phyloP scores from a whole-genome alignment of 257 asterid species.

The Ajuga chamaepitys region DNA sequence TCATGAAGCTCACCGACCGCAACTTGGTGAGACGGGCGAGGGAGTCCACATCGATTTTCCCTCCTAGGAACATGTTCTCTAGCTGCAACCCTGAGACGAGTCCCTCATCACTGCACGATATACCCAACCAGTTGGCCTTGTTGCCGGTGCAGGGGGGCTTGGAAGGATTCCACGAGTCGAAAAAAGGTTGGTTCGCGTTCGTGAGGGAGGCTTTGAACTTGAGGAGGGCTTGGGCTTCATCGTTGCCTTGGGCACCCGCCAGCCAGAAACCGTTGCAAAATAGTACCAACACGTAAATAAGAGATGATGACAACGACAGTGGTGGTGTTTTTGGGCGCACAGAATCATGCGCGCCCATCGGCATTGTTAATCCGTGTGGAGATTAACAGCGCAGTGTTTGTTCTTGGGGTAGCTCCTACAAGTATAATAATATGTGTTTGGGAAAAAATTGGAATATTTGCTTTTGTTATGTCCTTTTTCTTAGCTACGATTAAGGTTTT shows the following conservation, averaged over 20 bases:
- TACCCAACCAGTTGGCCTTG: conserved; percentile 47
- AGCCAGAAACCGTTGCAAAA: neutral
- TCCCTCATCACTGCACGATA: conserved; percentile 45
- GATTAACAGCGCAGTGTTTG: neutral
- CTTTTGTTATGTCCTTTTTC: neutral
- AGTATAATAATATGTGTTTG: too few species aligned
- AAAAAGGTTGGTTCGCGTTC: conserved; percentile 26
- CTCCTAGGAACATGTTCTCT: conserved; percentile 52
- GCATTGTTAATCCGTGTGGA: conserved; percentile 23
- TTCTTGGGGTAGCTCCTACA: neutral
- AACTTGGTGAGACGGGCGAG: conserved; percentile 39
- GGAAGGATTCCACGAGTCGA: conserved; percentile 39
- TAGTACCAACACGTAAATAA: conserved; percentile 17
- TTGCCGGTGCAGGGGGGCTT: conserved; percentile 46
- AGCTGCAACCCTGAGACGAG: conserved; percentile 57
- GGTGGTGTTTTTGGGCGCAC: conserved; percentile 29
- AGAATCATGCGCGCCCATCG: conserved; percentile 56
- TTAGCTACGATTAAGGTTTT: neutral
- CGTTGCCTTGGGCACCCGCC: conserved; percentile 8
- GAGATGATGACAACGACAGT: neutral
- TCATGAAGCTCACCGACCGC: conserved; percentile 62
- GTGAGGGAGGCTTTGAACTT: conserved; percentile 44
- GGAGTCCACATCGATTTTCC: conserved; percentile 50
- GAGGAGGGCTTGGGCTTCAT: conserved; percentile 31
- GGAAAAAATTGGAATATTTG: neutral